A percentile compares a stretch with the other conserved stretches of the same genome.
Conservation (phyloP, 2,329 filamentous ascomycete genomes). For the Fusarium coffeatum region DNA sequence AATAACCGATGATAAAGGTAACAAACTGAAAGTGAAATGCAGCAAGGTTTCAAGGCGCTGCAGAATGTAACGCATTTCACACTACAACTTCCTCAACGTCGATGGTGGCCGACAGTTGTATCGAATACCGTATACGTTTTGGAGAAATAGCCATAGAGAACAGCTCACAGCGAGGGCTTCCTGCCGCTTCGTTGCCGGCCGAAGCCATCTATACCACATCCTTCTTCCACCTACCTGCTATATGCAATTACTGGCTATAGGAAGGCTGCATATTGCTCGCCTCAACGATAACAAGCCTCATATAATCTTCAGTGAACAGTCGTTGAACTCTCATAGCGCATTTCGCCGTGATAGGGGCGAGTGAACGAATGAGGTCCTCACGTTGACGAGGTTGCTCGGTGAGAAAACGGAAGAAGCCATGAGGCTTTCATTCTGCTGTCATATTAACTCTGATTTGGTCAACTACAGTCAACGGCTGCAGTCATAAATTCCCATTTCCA, state of each 20-base stretch:
- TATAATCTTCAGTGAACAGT: neutral
- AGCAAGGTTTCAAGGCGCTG: conserved; percentile 9
- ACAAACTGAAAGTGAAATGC: neutral
- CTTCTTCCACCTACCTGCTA: neutral
- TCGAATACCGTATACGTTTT: conserved; percentile 18
- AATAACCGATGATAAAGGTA: neutral
- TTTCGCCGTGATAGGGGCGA: conserved; percentile 38
- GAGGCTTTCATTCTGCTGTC: neutral
- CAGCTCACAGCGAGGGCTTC: neutral
- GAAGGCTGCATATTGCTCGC: neutral
- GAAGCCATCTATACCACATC: conserved; percentile 12
- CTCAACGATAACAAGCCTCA: neutral
- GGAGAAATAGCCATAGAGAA: conserved; percentile 22
- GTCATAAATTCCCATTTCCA: conserved; percentile 19
- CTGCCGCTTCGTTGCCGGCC: neutral
- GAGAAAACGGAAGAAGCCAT: neutral
- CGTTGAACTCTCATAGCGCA: conserved; percentile 22
- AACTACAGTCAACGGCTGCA: neutral
- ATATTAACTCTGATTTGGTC: neutral
- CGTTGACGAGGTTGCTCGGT: neutral
- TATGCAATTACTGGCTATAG: neutral
- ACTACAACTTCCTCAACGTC: conserved; percentile 21
- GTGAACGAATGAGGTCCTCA: conserved; percentile 14
- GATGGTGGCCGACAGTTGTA: conserved; percentile 8
- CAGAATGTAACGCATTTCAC: neutral